Evolutionary conservation across 139 green algal species (phyloP), one percentile per base, ranked within the genome.

Genomic region (Yamagishiella unicocca): DNA sequence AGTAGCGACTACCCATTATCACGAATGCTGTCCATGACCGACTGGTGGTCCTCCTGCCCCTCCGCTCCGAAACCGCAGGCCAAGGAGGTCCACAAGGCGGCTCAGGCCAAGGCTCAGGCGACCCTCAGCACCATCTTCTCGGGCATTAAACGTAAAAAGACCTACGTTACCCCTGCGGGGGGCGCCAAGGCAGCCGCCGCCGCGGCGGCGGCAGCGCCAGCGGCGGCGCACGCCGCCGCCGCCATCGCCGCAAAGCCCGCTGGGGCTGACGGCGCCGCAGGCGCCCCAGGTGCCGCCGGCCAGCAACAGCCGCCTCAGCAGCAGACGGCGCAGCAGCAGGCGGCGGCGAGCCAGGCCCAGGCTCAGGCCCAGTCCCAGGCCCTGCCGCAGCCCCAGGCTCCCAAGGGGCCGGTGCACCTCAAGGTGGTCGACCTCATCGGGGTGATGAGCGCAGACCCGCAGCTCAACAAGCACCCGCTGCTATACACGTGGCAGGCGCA

Each of bases 101-200:
- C 40, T 8, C 61, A 75, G 62, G 61, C 58, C 19, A 85, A 85
- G 79, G 79, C 61, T 27, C 29, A 72, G 29, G 61, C 40, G 61
- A 85, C 61, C 38, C 25, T 85, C 43, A 64, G 7, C 58, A 64
- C 25, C 61, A 85, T 85, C 61, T 85, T 85, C 79, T 55, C 43
- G 22, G 61, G 61, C 61, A 85, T 85, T 61, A 85, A 85, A 61
- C 79, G 79, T 61, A 85, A 85, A 35, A 85, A 85, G 58, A 85
- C 79, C 29, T 85, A 46, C 61, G 79, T 85, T 14, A 64, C 50
- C 14, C 55, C 1, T 5, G 58, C 38, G 10, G 77, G 7, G 1
- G 54, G 55, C 14, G 76, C 53, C 1, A 70, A 70, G 54, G 27
- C 42, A 40, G 40, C 55, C 2, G 55, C 19, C 38, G 58, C 38